Evolutionary conservation across 805 yeast genomes (phyloP).

Genomic region (Hanseniaspora meyeri): DNA sequence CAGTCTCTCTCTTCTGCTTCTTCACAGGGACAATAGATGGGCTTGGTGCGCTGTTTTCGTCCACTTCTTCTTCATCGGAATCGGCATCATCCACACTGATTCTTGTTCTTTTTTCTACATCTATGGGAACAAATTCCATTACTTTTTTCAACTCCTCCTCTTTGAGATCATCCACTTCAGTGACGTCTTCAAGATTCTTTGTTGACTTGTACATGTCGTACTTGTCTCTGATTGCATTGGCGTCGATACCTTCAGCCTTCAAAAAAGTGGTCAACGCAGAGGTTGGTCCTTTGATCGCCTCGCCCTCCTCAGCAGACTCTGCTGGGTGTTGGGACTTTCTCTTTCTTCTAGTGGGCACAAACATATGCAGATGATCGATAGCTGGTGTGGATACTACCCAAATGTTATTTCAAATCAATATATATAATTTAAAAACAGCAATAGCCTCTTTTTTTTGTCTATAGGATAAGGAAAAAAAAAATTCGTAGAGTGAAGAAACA

Average conservation of each 20-base stretch:
- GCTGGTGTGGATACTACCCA: no score
- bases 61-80: slow-evolving; percentile 19
- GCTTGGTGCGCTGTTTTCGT: slow-evolving; percentile 12
- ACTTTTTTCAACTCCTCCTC: slow-evolving; percentile 19
- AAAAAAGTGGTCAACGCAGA: slow-evolving; percentile 84
- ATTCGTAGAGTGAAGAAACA: no score
- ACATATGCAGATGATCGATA: neutral
- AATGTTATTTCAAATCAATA: no score
- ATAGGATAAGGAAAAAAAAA: no score
- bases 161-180: slow-evolving; percentile 17
- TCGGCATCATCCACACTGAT: slow-evolving; percentile 12
- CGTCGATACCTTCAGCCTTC: slow-evolving; percentile 77
- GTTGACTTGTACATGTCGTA: slow-evolving; percentile 28
- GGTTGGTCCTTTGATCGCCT: slow-evolving; percentile 42
- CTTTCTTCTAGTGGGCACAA: slow-evolving; percentile 13
- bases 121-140: slow-evolving; percentile 16
- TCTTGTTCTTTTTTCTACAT: neutral
- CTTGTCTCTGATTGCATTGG: slow-evolving; percentile 55
- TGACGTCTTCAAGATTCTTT: slow-evolving; percentile 18
- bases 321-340: neutral
- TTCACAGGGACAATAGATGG: neutral
- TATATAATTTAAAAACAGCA: no score
- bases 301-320: neutral
- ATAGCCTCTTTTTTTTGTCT: no score
- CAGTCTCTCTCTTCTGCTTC: neutral